A percentile compares a stretch with the other conserved stretches of the same genome.
phyloP scores from a whole-genome alignment of 1,284 basidiomycete genomes.

The Cryptococcus neoformans region DNA sequence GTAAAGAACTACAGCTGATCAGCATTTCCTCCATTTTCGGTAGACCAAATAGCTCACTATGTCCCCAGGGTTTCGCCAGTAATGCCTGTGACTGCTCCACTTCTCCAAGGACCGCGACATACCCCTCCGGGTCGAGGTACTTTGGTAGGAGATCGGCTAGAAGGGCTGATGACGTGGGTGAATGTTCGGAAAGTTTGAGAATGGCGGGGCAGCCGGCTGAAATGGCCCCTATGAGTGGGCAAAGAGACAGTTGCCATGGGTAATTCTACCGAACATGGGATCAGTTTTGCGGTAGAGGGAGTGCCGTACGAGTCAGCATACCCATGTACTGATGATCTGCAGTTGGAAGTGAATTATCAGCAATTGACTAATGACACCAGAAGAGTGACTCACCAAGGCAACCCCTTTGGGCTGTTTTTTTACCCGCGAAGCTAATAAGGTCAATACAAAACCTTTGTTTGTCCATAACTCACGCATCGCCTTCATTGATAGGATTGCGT shows the following conservation, averaged over 20 bases:
- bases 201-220: slow-evolving; percentile 73
- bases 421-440: slow-evolving; percentile 53
- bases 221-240: slow-evolving; percentile 67
- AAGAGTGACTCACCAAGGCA: slow-evolving; percentile 55
- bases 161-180: slow-evolving; percentile 63
- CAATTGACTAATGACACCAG: too few species aligned
- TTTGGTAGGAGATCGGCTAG: slow-evolving; percentile 70
- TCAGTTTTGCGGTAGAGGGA: too few species aligned
- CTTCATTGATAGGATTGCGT: slow-evolving; percentile 43
- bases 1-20: slow-evolving; percentile 58
- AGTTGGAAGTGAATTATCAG: too few species aligned
- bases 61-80: slow-evolving; percentile 79
- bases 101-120: slow-evolving; percentile 71
- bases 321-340: too few species aligned
- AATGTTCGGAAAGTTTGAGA: slow-evolving; percentile 76
- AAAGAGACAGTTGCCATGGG: slow-evolving; percentile 55
- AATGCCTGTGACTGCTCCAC: slow-evolving; percentile 72
- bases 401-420: slow-evolving; percentile 72
- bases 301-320: too few species aligned
- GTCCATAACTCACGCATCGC: slow-evolving; percentile 28
- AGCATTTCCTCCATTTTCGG: background rate
- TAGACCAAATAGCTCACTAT: slow-evolving; percentile 58
- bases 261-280: slow-evolving; percentile 52
- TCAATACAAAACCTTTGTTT: too few species aligned
- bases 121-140: slow-evolving; percentile 73